Evolutionary conservation across 2,329 filamentous ascomycete species (phyloP).

Genomic region (Hypoxylon sp.): DNA sequence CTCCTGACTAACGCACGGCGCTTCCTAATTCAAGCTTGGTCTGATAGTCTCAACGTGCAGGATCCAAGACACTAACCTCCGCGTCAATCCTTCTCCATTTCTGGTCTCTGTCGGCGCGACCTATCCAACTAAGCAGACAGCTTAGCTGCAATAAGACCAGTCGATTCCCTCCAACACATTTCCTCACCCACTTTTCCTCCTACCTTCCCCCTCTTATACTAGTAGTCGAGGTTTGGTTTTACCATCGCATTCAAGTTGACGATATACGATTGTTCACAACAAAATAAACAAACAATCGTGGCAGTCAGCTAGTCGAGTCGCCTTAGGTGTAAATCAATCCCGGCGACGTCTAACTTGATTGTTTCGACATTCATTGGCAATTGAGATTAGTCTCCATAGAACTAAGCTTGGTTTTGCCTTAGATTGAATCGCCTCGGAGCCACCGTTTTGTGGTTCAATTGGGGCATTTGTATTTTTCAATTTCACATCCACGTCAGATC

Average conservation of each 20-base stretch:
- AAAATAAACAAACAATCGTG: conserved; percentile 53
- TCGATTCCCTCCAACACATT: conserved; percentile 49
- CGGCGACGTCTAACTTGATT: conserved; percentile 24
- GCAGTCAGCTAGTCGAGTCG: conserved; percentile 29
- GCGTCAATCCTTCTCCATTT: conserved; percentile 44
- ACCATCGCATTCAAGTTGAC: conserved; percentile 29
- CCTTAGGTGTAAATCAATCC: conserved; percentile 36
- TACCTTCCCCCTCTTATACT: conserved; percentile 43
- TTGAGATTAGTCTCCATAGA: conserved; percentile 36
- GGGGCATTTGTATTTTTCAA: conserved; percentile 34
- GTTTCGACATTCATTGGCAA: conserved; percentile 38
- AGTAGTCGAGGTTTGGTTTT: conserved; percentile 31
- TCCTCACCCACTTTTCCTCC: conserved; percentile 53
- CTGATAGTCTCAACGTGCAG: conserved; percentile 52
- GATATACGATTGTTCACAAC: conserved; percentile 36
- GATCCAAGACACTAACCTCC: conserved; percentile 48
- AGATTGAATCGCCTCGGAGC: conserved; percentile 34
- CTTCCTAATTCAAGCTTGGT: conserved; percentile 47
- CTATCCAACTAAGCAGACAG: conserved; percentile 38
- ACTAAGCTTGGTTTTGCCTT: conserved; percentile 30
- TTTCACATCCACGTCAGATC: conserved; percentile 31
- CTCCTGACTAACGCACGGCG: conserved; percentile 48
- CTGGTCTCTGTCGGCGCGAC: conserved; percentile 52
- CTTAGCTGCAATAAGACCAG: conserved; percentile 55
- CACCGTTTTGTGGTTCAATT: conserved; percentile 35